Percentiles rank a stretch among this genome's conserved stretches.
Conservation (phyloP, 495 filamentous ascomycete species). For the Oleoguttula mirabilis region DNA sequence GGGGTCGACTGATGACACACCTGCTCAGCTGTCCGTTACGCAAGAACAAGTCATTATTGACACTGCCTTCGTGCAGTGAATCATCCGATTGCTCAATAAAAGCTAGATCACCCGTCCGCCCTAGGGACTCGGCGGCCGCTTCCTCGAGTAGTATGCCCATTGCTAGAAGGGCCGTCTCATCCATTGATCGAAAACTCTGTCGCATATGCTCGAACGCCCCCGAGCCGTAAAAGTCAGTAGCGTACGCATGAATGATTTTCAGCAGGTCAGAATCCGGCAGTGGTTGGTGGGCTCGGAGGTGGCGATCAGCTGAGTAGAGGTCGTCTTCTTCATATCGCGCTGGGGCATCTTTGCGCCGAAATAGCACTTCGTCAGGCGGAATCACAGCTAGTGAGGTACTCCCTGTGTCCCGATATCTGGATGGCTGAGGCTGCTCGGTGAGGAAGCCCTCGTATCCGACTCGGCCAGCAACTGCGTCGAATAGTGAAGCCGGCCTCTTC, state of each 20-base stretch:
- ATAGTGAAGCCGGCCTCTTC: constrained; percentile 44
- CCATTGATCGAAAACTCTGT: constrained; percentile 54
- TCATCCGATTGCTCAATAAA: constrained; percentile 44
- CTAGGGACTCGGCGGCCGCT: constrained; percentile 48
- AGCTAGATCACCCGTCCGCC: constrained; percentile 59
- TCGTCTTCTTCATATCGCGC: constrained; percentile 55
- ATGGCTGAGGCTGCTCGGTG: constrained; percentile 24
- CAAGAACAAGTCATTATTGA: too few species aligned
- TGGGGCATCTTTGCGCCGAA: constrained; percentile 49
- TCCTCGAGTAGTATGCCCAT: constrained; percentile 78
- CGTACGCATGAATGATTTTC: constrained; percentile 63
- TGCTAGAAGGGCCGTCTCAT: constrained; percentile 73
- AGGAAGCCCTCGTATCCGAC: constrained; percentile 20
- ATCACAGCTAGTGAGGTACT: constrained; percentile 42
- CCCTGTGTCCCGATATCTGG: constrained; percentile 39
- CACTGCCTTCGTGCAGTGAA: too few species aligned
- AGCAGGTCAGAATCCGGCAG: constrained; percentile 65
- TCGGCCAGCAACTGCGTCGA: constrained; percentile 70
- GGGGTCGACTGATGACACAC: too few species aligned
- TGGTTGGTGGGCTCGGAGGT: constrained; percentile 37
- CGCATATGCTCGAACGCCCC: constrained; percentile 24
- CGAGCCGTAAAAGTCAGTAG: constrained; percentile 52
- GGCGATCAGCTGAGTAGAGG: constrained; percentile 51
- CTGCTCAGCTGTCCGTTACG: too few species aligned
- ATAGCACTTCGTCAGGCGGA: constrained; percentile 65